Evolutionary conservation across 768 basidiomycete genomes (phyloP).

Genomic region (Paxillus rubicundulus): DNA sequence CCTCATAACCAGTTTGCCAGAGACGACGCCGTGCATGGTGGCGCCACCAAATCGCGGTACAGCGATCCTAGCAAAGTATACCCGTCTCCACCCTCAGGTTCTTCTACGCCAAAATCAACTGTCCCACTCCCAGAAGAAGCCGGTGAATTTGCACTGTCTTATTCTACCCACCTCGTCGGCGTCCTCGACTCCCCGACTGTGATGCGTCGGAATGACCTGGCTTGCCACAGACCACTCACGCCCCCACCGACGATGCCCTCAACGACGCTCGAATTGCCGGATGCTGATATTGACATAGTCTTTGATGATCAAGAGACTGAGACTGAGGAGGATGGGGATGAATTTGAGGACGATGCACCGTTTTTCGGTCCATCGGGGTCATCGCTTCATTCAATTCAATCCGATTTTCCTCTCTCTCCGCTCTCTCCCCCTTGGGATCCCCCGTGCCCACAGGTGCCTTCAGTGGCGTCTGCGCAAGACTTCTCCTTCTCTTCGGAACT

Average conservation of each 20-base stretch:
- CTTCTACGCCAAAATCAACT: slow-evolving; percentile 25
- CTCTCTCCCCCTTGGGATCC: slow-evolving; percentile 36
- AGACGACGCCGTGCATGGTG: slow-evolving; percentile 12
- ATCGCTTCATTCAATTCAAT: slow-evolving; percentile 14
- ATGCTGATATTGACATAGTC: slow-evolving; percentile 25
- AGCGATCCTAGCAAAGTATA: slow-evolving; percentile 23
- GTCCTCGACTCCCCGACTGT: slow-evolving; percentile 36
- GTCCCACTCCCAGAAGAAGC: slow-evolving; percentile 27
- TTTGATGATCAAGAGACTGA: slow-evolving; percentile 13
- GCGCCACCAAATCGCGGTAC: slow-evolving; percentile 13
- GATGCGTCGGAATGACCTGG: slow-evolving; percentile 30
- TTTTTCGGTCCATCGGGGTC: slow-evolving; percentile 8
- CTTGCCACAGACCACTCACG: slow-evolving; percentile 35
- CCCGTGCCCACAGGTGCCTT: slow-evolving; percentile 8
- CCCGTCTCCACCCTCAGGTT: slow-evolving; percentile 27
- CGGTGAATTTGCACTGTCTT: slow-evolving; percentile 14
- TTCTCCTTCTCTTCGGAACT: slow-evolving; percentile 14
- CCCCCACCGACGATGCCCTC: slow-evolving; percentile 44
- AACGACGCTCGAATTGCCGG: slow-evolving; percentile 36
- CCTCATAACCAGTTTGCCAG: slow-evolving; percentile 15
- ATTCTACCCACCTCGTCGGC: slow-evolving; percentile 29
- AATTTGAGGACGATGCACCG: slow-evolving; percentile 21
- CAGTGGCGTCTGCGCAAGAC: slow-evolving; percentile 15
- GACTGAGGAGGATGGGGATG: slow-evolving; percentile 13
- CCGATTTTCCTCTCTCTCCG: slow-evolving; percentile 30